These are phyloP conservation scores for Nitzschia sp. DNA, from an alignment of 108 stramenopile genomes.

Conservation along the genomic window DNA sequence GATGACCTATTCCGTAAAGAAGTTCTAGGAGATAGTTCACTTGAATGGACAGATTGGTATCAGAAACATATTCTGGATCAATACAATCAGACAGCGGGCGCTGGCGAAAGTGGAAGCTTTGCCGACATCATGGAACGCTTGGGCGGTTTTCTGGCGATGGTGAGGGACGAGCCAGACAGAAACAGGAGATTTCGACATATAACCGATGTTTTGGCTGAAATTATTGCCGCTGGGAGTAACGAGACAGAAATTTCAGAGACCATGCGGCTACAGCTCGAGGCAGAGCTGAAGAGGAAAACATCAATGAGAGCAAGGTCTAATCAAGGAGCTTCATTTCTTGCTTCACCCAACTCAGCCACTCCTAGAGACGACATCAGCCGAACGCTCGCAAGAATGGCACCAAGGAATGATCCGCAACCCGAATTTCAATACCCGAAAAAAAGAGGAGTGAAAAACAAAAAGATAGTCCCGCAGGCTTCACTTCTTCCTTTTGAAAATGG, in stretches of 20 bases:
- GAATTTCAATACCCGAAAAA: too few relatives aligned
- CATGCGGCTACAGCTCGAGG: constrained; percentile 56
- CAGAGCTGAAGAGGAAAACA: constrained; percentile 38
- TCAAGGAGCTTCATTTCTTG: too few relatives aligned
- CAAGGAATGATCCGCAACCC: background rate
- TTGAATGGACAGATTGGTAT: constrained; percentile 77
- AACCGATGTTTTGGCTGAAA: constrained; percentile 41
- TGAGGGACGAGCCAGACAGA: constrained; percentile 54
- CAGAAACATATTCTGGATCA: constrained; percentile 43
- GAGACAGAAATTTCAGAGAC: constrained; percentile 13
- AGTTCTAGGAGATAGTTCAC: constrained; percentile 42
- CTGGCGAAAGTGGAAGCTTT: constrained; percentile 37
- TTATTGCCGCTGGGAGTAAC: constrained; percentile 5
- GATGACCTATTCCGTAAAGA: constrained; percentile 42
- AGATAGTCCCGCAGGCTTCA: too few relatives aligned
- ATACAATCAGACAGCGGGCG: constrained; percentile 37
- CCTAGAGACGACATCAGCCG: background rate
- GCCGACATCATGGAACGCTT: constrained; percentile 54
- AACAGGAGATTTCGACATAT: constrained; percentile 46
- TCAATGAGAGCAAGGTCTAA: too few relatives aligned
- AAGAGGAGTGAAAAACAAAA: too few relatives aligned
- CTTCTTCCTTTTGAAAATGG: too few relatives aligned
- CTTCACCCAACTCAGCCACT: background rate
- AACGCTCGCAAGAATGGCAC: background rate
- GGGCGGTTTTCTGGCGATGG: constrained; percentile 59